phyloP scores from a whole-genome alignment of 2,329 filamentous ascomycete species.

The Monilinia laxa region DNA sequence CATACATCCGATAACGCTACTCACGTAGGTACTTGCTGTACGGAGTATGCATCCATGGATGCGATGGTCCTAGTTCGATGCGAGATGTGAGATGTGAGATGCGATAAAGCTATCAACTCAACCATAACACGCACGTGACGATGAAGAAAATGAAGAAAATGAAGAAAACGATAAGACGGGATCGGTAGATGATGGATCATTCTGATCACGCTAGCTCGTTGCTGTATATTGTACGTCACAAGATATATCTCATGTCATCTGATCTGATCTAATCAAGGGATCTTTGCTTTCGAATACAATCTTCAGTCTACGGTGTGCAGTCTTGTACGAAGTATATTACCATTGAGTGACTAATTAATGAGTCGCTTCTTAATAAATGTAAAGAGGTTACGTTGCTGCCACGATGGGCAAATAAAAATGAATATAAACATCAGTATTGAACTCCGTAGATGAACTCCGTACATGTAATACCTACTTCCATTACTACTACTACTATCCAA shows the following conservation, averaged over 20 bases:
- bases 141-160: neutral
- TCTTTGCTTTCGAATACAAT: neutral
- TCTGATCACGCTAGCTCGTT: no score
- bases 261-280: neutral
- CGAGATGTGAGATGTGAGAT: neutral
- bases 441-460: no score
- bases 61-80: no score
- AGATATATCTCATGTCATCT: neutral
- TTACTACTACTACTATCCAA: no score
- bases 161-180: neutral
- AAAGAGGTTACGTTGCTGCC: no score
- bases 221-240: neutral
- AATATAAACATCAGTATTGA: neutral
- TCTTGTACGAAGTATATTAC: neutral
- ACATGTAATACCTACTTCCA: no score
- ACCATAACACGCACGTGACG: neutral
- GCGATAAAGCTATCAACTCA: constrained; percentile 3
- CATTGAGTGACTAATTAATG: neutral
- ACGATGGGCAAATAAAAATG: neutral
- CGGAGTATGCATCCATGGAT: no score
- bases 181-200: no score
- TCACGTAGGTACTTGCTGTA: no score
- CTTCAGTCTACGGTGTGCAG: neutral
- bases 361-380: neutral
- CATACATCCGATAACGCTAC: constrained; percentile 17